These are phyloP conservation scores for Senna siamea DNA, from an alignment of 306 rosid genomes.

Conservation along the genomic window DNA sequence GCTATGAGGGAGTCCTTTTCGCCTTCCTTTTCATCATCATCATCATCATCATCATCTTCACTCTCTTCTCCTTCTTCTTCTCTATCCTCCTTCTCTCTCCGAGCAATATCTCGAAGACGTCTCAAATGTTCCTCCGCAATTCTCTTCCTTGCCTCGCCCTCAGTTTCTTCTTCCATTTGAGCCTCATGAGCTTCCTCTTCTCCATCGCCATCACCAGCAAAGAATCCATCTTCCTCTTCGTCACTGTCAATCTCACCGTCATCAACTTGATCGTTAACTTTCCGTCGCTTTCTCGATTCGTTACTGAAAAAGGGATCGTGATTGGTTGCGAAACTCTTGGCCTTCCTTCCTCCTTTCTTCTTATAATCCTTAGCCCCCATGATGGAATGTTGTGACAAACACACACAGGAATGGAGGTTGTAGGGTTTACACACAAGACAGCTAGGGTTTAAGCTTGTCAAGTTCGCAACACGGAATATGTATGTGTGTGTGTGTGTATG, in stretches of 20 bases:
- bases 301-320: constrained; percentile 63
- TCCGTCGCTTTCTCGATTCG: constrained; percentile 66
- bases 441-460: constrained; percentile 14
- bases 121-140: constrained; percentile 57
- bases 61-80: constrained; percentile 42
- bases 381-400: constrained; percentile 1
- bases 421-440: constrained; percentile 28
- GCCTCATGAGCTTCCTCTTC: constrained; percentile 27
- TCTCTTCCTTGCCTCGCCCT: constrained; percentile 73
- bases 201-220: constrained; percentile 31
- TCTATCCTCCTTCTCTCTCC: constrained; percentile 55
- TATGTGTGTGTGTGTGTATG: too few relatives aligned
- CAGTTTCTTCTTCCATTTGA: constrained; percentile 53
- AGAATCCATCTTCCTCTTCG: constrained; percentile 54
- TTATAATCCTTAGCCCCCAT: constrained; percentile 50
- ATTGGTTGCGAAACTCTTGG: not conserved
- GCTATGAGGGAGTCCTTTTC: constrained; percentile 74
- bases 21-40: constrained; percentile 53
- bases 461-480: too few relatives aligned
- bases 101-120: constrained; percentile 45
- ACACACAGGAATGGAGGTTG: not conserved
- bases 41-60: not conserved
- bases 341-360: constrained; percentile 43
- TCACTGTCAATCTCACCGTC: constrained; percentile 71
- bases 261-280: constrained; percentile 41